Evolutionary conservation across 1,139 yeast genomes (phyloP).

Genomic region (Yamadazyma jaroonii): DNA sequence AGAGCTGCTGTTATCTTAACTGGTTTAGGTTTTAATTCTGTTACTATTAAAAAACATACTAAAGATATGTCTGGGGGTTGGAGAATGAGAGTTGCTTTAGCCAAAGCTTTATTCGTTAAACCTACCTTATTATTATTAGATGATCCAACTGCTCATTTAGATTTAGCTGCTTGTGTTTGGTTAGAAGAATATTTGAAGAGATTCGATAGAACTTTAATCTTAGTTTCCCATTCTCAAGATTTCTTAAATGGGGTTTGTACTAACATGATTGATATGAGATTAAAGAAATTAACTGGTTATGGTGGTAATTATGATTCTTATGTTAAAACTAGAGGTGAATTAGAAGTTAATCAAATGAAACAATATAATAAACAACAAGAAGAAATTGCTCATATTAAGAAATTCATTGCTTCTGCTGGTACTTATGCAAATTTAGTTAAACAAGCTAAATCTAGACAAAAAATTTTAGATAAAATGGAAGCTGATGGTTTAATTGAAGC

Average conservation of each 20-base stretch:
- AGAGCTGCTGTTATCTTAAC: constrained; percentile 94
- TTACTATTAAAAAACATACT: constrained; percentile 80
- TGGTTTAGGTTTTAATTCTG: constrained; percentile 93
- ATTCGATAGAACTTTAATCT: constrained; percentile 87
- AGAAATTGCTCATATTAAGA: constrained; percentile 96
- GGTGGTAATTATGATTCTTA: constrained; percentile 99
- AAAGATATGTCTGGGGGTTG: constrained; percentile 99
- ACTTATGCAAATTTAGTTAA: constrained; percentile 98
- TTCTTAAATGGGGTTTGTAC: constrained; percentile 98
- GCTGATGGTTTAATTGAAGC: constrained; percentile 97
- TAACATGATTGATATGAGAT: constrained; percentile 97
- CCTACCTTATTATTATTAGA: constrained; percentile 84
- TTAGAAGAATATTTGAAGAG: constrained; percentile 95
- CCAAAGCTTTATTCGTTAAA: constrained; percentile 83
- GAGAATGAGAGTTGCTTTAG: constrained; percentile 90
- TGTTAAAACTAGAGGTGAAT: constrained; percentile 88
- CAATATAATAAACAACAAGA: constrained; percentile 97
- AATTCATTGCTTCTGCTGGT: constrained; percentile 99
- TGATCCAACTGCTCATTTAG: constrained; percentile 99
- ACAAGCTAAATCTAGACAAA: constrained; percentile 99
- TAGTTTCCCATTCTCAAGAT: constrained; percentile 98
- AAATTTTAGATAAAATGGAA: constrained; percentile 99
- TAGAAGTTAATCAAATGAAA: constrained; percentile 97
- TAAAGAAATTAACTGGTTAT: constrained; percentile 63
- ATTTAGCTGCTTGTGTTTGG: constrained; percentile 99